Evolutionary conservation across 139 green algal species (phyloP), one percentile per base, ranked within the genome.

Genomic region (Chlorella sorokiniana): DNA sequence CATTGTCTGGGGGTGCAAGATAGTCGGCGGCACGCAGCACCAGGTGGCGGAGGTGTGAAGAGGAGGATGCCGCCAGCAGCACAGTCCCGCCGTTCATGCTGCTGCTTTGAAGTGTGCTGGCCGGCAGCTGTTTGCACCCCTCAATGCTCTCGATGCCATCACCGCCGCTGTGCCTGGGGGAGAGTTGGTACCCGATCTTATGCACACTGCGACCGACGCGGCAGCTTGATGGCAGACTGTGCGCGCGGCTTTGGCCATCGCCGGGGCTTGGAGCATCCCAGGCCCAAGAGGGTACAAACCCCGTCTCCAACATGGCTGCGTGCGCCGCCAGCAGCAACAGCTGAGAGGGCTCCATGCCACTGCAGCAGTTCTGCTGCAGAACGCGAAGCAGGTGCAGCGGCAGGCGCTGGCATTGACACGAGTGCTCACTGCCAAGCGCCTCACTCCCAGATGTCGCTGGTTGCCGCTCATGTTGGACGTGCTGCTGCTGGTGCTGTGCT

Each of bases 241-340:
- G 9, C 11, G 11, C 29, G 41, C 33, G 2, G 48, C 31, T 65
- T 25, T 31, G 44, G 37, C 37, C 27, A 5, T 16, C 51, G 44
- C 25, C 40, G 11, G 69, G 23, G 29, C 69, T 31, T 31, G n/a
- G 37, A 35, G 4, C 69, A 63, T 22, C 45, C 20, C 52, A 29
- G 11, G 52, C 52, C 69, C 69, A 76, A 42, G n/a, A 38, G 4
- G 73, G 73, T 11, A 54, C 65, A 77, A 77, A 77, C 27, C 87
- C 85, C 37, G 52, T 85, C 51, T 90, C 85, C 56, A 89, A 61
- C 84, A 90, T 85, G 1, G 81, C 85, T 31, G 87, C 87, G 59
- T 91, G 87, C 6, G 79, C 72, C 29, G 83, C 54, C n/a, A 90
- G 74, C 83, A 88, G 1, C 51, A 90, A 54, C 40, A 84, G 20